Evolutionary conservation across 225 moss, liverwort and hornwort species (phyloP).

Genomic region (Pseudisothecium myosuroides): DNA sequence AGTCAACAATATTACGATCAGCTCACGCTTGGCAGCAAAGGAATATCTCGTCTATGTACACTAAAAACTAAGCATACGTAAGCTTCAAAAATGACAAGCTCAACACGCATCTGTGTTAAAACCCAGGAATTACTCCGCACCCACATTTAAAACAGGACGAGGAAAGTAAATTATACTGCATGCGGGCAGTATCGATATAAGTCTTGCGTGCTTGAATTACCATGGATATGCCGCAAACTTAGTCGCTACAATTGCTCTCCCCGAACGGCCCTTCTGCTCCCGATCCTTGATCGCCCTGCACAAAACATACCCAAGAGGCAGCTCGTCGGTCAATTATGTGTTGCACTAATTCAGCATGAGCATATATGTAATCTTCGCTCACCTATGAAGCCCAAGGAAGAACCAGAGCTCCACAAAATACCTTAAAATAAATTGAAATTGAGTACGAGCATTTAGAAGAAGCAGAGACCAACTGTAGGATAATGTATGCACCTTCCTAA

Average conservation of each 20-base stretch:
- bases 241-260: slow-evolving; percentile 21
- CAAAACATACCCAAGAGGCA: not conserved
- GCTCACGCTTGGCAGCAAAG: not conserved
- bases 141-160: not conserved
- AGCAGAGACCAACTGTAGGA: not conserved
- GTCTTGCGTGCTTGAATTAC: not conserved
- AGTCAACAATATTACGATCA: not conserved
- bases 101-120: too few species aligned
- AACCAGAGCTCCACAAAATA: not conserved
- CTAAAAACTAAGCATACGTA: not conserved
- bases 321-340: not conserved
- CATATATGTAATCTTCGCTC: not conserved
- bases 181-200: not conserved
- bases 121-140: not conserved
- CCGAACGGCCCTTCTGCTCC: not conserved
- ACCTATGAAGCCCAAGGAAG: not conserved
- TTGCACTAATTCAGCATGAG: not conserved
- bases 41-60: not conserved
- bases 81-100: not conserved
- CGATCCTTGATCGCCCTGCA: slow-evolving; percentile 19
- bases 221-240: slow-evolving; percentile 29
- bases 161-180: not conserved
- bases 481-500: slow-evolving; percentile 15
- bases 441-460: not conserved
- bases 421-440: not conserved